Base-by-base conservation (phyloP, 164 flowering plant species). In the Berberis vulgaris region DNA sequence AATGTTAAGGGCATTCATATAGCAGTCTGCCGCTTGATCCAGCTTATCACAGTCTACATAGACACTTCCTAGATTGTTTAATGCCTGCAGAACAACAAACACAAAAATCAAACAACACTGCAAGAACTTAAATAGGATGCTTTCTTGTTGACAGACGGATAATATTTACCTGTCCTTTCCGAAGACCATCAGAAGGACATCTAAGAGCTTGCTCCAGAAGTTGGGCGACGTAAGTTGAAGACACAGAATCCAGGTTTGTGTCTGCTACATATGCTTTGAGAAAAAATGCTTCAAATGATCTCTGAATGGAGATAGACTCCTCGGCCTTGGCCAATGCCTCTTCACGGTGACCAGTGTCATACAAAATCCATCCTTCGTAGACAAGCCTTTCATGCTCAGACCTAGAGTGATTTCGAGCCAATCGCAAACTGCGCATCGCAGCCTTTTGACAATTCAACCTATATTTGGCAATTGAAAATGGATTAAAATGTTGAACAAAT, bases 171-270 rank as follows among this genome's bases (percentile, higher is more conserved):
- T 94, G 97, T 77, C 97, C 97, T 83, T 94, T 94, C 10, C 98
- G 81, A 62, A 94, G 92, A 43, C 95, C 95, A 82, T 94, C 98
- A 47, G 98, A 94, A 56, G 96, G 98, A 73, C 97, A 94, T 70
- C 78, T 81, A 58, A 94, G 89, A 67, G 98, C 98, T 67, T 89
- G 97, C 68, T 87, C 87, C 49, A 91, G 76, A 74, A 88, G 94
- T 53, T 83, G 73, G 41, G 87, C 85, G n/a, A 94, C 96, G 69
- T 79, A 77, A 53, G 58, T 43, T 58, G 92, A 87, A 55, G 91
- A 83, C 58, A 78, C 82, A 1, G 78, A 50, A 74, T 91, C 93
- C 56, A 83, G 79, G 71, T 70, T 82, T 53, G 96, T 77, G 73
- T 91, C 97, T 61, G 98, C 88, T 54, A 87, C 79, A 61, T 85